A percentile compares a stretch with the other conserved stretches of the same genome.
phyloP scores from a whole-genome alignment of 2,329 filamentous ascomycete genomes.

The Chaetomium globosum region DNA sequence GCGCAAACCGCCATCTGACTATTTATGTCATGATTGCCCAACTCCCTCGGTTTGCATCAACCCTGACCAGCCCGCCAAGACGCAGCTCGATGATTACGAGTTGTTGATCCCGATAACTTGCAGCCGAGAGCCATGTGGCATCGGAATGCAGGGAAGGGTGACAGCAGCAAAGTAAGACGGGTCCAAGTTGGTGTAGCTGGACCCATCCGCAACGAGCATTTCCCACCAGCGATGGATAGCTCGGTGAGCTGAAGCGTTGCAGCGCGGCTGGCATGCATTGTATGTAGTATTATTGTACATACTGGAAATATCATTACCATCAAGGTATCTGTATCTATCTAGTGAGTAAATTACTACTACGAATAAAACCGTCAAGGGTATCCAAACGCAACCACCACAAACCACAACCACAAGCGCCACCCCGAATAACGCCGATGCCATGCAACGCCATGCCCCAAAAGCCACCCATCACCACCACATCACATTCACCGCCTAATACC shows the following conservation, averaged over 20 bases:
- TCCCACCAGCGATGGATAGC: neutral
- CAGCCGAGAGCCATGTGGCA: neutral
- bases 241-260: neutral
- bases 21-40: neutral
- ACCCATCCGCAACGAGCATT: neutral
- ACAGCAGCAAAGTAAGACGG: neutral
- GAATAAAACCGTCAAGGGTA: slow-evolving; percentile 10
- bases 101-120: neutral
- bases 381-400: neutral
- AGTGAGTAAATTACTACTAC: neutral
- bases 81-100: neutral
- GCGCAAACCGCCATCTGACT: neutral
- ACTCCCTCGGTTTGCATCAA: neutral
- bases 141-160: neutral
- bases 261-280: too few relatives aligned
- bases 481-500: neutral
- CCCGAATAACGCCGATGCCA: neutral
- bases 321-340: neutral
- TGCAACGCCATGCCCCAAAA: neutral
- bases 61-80: slow-evolving; percentile 6
- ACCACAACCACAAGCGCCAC: neutral
- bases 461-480: neutral
- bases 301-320: slow-evolving; percentile 3
- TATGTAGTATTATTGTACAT: neutral
- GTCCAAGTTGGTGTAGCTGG: neutral